Percentiles rank a stretch among this genome's conserved stretches.
Conservation (phyloP, 177 flowering plant species). For the Telopea speciosissima region DNA sequence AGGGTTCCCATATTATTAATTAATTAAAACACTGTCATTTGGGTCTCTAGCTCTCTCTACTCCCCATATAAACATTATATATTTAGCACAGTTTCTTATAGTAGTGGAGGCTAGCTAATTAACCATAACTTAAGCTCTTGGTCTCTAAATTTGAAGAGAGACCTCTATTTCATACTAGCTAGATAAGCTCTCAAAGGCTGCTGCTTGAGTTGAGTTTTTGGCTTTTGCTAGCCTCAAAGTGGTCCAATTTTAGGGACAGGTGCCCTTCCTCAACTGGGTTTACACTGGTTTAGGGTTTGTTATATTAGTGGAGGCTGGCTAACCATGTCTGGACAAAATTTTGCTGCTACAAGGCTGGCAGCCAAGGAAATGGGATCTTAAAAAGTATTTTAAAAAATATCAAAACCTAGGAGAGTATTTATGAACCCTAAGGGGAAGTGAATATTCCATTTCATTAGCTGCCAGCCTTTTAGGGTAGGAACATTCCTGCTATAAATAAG, state of each 20-base stretch:
- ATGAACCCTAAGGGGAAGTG: too few species aligned
- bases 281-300: constrained; percentile 9
- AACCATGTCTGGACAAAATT: too few species aligned
- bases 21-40: constrained; percentile 6
- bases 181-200: not conserved
- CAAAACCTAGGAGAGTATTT: too few species aligned
- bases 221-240: not conserved
- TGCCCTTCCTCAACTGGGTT: not conserved
- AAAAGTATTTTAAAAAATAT: too few species aligned
- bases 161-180: not conserved
- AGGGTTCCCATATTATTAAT: constrained; percentile 15
- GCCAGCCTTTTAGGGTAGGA: too few species aligned
- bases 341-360: too few species aligned
- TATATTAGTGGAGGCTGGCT: constrained; percentile 18
- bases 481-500: too few species aligned
- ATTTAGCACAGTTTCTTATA: constrained; percentile 20
- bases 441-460: too few species aligned
- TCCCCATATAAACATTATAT: constrained; percentile 23
- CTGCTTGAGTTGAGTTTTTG: not conserved
- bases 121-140: not conserved
- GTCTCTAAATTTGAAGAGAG: not conserved
- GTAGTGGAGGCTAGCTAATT: constrained; percentile 17
- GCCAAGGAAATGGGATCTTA: too few species aligned
- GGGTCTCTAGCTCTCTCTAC: constrained; percentile 5
- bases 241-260: constrained; percentile 5